Percentiles rank a stretch among this genome's conserved stretches.
Evolutionary conservation across 805 yeast species (phyloP).

Genomic region (Blastobotrys chiropterorum): DNA sequence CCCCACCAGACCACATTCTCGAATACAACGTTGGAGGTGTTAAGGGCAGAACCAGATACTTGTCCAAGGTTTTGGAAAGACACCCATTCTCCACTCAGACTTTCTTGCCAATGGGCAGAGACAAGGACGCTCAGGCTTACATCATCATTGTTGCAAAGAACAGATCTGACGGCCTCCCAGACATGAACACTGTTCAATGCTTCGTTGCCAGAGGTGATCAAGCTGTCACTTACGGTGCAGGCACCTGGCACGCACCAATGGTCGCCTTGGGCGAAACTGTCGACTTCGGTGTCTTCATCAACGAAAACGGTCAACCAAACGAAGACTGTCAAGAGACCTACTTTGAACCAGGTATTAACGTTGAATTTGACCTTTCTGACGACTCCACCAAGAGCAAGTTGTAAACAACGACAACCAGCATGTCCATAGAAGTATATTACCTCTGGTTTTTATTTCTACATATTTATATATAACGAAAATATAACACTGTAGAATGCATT

Average conservation of each 20-base stretch:
- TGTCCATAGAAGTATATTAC: too few species aligned
- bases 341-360: constrained; percentile 29
- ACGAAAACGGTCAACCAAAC: constrained; percentile 71
- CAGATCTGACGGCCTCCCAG: constrained; percentile 50
- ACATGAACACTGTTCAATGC: constrained; percentile 53
- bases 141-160: constrained; percentile 74
- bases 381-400: constrained; percentile 1
- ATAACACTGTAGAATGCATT: too few species aligned
- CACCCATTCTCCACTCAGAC: constrained; percentile 89
- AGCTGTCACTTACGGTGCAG: constrained; percentile 79
- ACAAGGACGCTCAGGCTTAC: constrained; percentile 45
- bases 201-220: constrained; percentile 77
- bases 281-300: constrained; percentile 85
- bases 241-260: constrained; percentile 97
- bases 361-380: neutral
- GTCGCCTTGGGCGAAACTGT: constrained; percentile 61
- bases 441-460: too few species aligned
- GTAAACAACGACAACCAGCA: constrained; percentile 9
- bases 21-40: constrained; percentile 11
- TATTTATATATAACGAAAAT: too few species aligned
- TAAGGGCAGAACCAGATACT: constrained; percentile 32
- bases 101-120: constrained; percentile 81
- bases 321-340: constrained; percentile 82
- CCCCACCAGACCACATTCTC: constrained; percentile 63
- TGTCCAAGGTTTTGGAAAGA: constrained; percentile 71